These are phyloP conservation scores for Boletus smithii DNA, from an alignment of 1,284 basidiomycete genomes.

Conservation along the genomic window DNA sequence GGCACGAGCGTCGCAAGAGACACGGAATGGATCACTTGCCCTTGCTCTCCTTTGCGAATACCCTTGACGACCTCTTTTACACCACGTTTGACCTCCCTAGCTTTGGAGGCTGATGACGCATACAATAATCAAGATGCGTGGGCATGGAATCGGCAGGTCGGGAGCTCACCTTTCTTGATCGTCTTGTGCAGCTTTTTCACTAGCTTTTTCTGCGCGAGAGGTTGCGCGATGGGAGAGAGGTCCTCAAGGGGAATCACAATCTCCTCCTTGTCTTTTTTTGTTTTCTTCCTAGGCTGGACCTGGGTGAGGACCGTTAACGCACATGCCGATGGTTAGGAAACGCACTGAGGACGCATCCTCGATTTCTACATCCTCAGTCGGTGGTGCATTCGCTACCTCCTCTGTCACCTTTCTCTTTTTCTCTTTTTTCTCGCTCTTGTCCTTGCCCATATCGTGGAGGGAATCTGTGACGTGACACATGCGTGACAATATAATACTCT, in stretches of 20 bases:
- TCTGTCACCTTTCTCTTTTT: constrained; percentile 44
- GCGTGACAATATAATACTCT: constrained; percentile 15
- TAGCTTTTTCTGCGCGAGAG: constrained; percentile 88
- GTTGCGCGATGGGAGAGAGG: constrained; percentile 86
- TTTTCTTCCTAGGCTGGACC: constrained; percentile 50
- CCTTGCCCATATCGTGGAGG: constrained; percentile 50
- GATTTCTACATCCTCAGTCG: constrained; percentile 51
- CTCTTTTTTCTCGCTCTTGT: constrained; percentile 64
- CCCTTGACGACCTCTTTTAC: constrained; percentile 98
- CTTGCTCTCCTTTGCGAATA: constrained; percentile 92
- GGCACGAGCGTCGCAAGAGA: constrained; percentile 5
- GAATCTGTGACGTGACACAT: constrained; percentile 27
- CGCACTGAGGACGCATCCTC: constrained; percentile 45
- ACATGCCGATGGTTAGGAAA: not conserved
- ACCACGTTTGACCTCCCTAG: constrained; percentile 88
- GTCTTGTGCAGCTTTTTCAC: constrained; percentile 90
- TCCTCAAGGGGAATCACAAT: constrained; percentile 74
- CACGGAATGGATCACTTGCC: constrained; percentile 49
- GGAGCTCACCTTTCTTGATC: constrained; percentile 77
- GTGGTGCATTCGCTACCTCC: constrained; percentile 31
- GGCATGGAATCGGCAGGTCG: not conserved
- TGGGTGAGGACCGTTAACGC: constrained; percentile 9
- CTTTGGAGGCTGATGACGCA: constrained; percentile 71
- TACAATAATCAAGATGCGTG: constrained; percentile 7
- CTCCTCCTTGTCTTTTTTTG: constrained; percentile 62